Evolutionary conservation across 306 rosid species (phyloP).

Genomic region (Rosa persica): DNA sequence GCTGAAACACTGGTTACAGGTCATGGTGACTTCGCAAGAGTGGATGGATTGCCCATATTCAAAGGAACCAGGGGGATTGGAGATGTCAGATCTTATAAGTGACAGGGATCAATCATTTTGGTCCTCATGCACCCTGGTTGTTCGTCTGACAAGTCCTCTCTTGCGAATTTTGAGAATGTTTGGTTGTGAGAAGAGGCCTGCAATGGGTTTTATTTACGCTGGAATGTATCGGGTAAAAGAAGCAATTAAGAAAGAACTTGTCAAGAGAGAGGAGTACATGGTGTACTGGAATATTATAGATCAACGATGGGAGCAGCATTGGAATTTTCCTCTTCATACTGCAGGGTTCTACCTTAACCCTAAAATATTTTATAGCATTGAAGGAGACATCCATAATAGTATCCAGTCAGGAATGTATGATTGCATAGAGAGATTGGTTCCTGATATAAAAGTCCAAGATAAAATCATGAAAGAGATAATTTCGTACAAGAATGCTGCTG

Average conservation of each 20-base stretch:
- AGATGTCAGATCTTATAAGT: conserved; percentile 70
- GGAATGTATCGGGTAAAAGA: conserved; percentile 83
- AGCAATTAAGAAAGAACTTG: conserved; percentile 72
- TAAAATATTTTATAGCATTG: conserved; percentile 69
- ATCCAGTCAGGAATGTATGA: conserved; percentile 73
- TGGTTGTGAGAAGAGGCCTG: conserved; percentile 74
- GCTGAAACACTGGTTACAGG: conserved; percentile 75
- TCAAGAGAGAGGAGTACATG: conserved; percentile 70
- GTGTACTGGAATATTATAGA: conserved; percentile 87
- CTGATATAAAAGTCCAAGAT: conserved; percentile 85
- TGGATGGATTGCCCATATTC: conserved; percentile 80
- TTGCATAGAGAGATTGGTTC: conserved; percentile 86
- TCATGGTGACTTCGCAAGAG: conserved; percentile 85
- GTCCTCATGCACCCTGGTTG: conserved; percentile 72
- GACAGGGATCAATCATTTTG: conserved; percentile 76
- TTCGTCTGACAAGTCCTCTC: conserved; percentile 67
- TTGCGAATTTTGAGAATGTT: conserved; percentile 64
- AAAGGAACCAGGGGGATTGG: conserved; percentile 76
- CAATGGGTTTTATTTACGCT: conserved; percentile 79
- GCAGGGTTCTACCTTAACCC: conserved; percentile 94
- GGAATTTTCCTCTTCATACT: conserved; percentile 81
- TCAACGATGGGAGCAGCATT: conserved; percentile 75
- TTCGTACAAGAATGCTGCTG: conserved; percentile 66
- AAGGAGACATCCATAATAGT: conserved; percentile 66
- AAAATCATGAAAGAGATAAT: conserved; percentile 77